Base-by-base conservation (phyloP, 495 filamentous ascomycete species). In the Penicillium herquei region DNA sequence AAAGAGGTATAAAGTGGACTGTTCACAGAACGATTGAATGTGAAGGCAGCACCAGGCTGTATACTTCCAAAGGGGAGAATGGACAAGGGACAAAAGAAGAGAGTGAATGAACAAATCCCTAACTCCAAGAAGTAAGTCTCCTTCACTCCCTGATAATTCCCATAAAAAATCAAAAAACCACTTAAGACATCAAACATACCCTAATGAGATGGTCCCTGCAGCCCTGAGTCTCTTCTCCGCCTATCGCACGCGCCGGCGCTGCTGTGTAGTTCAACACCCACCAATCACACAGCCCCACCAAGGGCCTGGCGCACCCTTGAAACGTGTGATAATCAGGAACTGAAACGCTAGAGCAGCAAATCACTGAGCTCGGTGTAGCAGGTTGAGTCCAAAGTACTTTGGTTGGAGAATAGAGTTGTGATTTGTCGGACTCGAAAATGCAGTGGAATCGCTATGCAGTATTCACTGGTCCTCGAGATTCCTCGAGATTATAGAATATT, bases 301-400 rank as follows among this genome's bases (percentile, higher is more conserved):
- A 35, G 21, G 52, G 58, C 50, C 48, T 40, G 51, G 49, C 55
- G 54, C 13, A 59, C 30, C 55, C 51, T 60, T 74, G 71, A 74
- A 74, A 74, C 71, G 58, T 39, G 50, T 39, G 50, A 58, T 57
- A 46, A 39, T 58, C 59, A 47, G 55, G 52, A 39, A 62, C 57
- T 74, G 71, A 73, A 74, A 73, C 71, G 51, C 63, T 59, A 33
- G 48, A 54, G 43, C 55, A 47, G 57, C 31, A 35, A 56, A 64
- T 64, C 64, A 34, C 56, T 39, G 50, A 32, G 49, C 44, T 37
- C 54, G 44, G 56, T 57, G 57, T 63, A 59, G 62, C 65, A 68
- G 57, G 49, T 63, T 60, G 21, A 53, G 48, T 54, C 42, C 14
- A 26, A 26, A 13, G 34, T 10, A 9, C 34, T 6, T 37, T 1